A percentile compares a stretch with the other conserved stretches of the same genome.
Conservation (phyloP, 2,329 filamentous ascomycete species). For the Stemphylium vesicarium region DNA sequence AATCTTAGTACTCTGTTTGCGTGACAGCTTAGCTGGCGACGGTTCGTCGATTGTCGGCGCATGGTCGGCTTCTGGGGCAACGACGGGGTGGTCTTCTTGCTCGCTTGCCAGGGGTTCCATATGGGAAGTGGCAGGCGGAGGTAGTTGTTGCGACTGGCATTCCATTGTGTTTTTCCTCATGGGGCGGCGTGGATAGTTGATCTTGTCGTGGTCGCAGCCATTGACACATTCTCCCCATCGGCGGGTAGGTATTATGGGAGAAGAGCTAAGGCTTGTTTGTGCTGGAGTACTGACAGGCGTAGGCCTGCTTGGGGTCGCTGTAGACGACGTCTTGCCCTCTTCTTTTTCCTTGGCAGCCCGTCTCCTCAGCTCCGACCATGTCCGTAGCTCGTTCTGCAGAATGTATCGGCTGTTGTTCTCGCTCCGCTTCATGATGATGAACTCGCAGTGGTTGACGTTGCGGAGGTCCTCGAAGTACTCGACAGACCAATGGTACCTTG, state of each 20-base stretch:
- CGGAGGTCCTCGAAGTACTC: conserved; percentile 98
- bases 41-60: conserved; percentile 38
- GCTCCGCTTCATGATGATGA: conserved; percentile 89
- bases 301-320: conserved; percentile 54
- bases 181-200: conserved; percentile 51
- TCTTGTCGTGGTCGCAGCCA: conserved; percentile 76
- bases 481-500: conserved; percentile 86
- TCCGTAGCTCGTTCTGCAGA: conserved; percentile 86
- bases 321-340: conserved; percentile 11
- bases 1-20: conserved; percentile 39
- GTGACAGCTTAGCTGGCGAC: conserved; percentile 32
- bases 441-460: conserved; percentile 98
- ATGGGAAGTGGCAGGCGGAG: conserved; percentile 23
- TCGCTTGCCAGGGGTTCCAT: conserved; percentile 30
- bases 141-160: conserved; percentile 24
- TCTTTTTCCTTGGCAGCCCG: conserved; percentile 38
- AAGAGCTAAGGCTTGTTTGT: conserved; percentile 41
- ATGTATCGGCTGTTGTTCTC: conserved; percentile 83
- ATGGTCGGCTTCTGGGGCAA: conserved; percentile 36
- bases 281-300: conserved; percentile 30
- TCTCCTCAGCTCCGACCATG: conserved; percentile 85
- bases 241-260: conserved; percentile 58
- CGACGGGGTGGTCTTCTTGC: conserved; percentile 43
- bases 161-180: conserved; percentile 50
- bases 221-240: conserved; percentile 90